Conservation (phyloP, 345 rosid species). For the Citrus unshiu region DNA sequence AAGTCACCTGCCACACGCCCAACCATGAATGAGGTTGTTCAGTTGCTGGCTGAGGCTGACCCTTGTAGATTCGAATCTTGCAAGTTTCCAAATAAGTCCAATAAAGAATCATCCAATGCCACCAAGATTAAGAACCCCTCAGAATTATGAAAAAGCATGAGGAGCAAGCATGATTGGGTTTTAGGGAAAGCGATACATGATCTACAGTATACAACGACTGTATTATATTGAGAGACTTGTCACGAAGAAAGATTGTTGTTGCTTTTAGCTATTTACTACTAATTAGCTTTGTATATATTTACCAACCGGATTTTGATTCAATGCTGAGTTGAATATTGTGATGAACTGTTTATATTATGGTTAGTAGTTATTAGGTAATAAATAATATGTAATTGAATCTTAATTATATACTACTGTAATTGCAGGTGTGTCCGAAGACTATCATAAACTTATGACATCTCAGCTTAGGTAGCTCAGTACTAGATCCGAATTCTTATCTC, state of each 20-base stretch:
- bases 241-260: conserved; percentile 10
- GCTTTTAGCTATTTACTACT: background rate
- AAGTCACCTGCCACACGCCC: conserved; percentile 64
- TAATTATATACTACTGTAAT: too few species aligned
- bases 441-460: too few species aligned
- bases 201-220: conserved; percentile 4
- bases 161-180: conserved; percentile 9
- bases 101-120: conserved; percentile 35
- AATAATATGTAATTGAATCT: too few species aligned
- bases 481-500: background rate
- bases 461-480: too few species aligned
- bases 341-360: too few species aligned
- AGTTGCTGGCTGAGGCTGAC: conserved; percentile 59
- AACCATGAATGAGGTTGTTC: conserved; percentile 88
- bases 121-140: conserved; percentile 34
- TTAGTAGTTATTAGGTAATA: too few species aligned
- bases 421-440: too few species aligned
- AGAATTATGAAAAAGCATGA: conserved; percentile 21
- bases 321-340: too few species aligned
- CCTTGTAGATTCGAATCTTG: conserved; percentile 46
- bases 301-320: conserved; percentile 6
- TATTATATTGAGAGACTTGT: conserved; percentile 20
- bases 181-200: conserved; percentile 12
- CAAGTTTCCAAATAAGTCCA: conserved; percentile 49
- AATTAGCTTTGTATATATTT: conserved; percentile 20